These are phyloP conservation scores for Rhododendron molle DNA, from an alignment of 148 eudicot genomes.

Conservation along the genomic window DNA sequence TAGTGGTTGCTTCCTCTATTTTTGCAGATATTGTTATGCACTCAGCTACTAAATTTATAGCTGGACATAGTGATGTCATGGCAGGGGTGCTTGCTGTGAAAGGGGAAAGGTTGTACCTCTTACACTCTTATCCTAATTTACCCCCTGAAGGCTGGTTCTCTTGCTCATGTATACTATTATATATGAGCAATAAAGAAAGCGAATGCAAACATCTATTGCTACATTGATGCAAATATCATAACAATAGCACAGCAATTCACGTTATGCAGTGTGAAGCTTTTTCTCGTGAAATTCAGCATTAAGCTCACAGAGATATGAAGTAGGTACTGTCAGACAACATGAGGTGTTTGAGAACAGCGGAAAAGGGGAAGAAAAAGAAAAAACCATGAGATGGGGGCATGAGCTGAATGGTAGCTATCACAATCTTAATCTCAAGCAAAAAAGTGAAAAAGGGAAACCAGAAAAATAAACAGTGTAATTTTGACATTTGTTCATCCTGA, in stretches of 20 bases:
- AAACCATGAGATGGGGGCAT: too few species aligned
- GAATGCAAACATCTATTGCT: not conserved
- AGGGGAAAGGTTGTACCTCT: conserved; percentile 71
- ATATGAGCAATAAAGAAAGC: too few species aligned
- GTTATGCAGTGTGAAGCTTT: not conserved
- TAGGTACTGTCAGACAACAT: too few species aligned
- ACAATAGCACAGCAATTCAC: not conserved
- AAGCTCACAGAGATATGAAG: too few species aligned
- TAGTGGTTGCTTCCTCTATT: conserved; percentile 13
- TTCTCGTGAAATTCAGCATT: not conserved
- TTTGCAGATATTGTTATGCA: conserved; percentile 96
- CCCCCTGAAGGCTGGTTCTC: not conserved
- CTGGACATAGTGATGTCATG: conserved; percentile 99
- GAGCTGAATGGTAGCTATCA: not conserved
- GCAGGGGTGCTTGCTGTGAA: conserved; percentile 91
- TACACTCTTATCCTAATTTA: not conserved
- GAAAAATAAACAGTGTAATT: not conserved
- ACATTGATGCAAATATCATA: not conserved
- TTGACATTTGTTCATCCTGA: not conserved
- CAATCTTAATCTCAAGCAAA: not conserved
- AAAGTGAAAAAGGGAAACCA: not conserved
- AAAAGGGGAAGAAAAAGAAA: not conserved
- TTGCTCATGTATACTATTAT: not conserved
- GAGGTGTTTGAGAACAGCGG: not conserved
- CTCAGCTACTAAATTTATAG: conserved; percentile 94